These are phyloP conservation scores for Fusarium liriodendri DNA, from an alignment of 2,329 filamentous ascomycete genomes.

Conservation along the genomic window DNA sequence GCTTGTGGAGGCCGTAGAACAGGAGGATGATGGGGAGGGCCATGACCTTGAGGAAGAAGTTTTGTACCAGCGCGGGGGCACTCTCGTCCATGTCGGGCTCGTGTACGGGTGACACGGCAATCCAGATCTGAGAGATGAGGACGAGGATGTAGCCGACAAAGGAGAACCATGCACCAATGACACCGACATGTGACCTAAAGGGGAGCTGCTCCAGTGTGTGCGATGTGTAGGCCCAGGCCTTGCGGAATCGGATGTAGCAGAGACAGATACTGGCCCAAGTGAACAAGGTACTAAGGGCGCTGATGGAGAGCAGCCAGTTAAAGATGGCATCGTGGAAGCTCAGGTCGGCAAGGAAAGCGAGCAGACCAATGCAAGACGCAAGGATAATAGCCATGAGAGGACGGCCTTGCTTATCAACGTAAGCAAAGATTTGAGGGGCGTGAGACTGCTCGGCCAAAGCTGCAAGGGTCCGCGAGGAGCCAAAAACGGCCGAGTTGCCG, in stretches of 20 bases:
- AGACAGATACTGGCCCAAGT: conserved; percentile 88
- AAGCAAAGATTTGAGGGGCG: conserved; percentile 80
- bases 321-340: conserved; percentile 72
- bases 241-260: conserved; percentile 89
- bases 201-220: conserved; percentile 80
- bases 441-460: conserved; percentile 90
- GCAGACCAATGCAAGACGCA: conserved; percentile 75
- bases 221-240: conserved; percentile 76
- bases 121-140: conserved; percentile 88
- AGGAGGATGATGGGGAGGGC: conserved; percentile 74
- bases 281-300: conserved; percentile 78
- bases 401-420: conserved; percentile 86
- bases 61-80: conserved; percentile 60
- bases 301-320: conserved; percentile 82
- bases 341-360: conserved; percentile 81
- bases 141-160: conserved; percentile 80
- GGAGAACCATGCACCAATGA: conserved; percentile 85
- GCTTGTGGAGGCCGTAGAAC: conserved; percentile 81
- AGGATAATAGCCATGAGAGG: conserved; percentile 79
- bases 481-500: conserved; percentile 91
- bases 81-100: conserved; percentile 55
- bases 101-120: conserved; percentile 79
- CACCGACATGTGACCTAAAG: conserved; percentile 81
- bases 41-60: conserved; percentile 80
- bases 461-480: conserved; percentile 88